Evolutionary conservation across 148 eudicot genomes (phyloP).

Genomic region (Arbutus unedo): DNA sequence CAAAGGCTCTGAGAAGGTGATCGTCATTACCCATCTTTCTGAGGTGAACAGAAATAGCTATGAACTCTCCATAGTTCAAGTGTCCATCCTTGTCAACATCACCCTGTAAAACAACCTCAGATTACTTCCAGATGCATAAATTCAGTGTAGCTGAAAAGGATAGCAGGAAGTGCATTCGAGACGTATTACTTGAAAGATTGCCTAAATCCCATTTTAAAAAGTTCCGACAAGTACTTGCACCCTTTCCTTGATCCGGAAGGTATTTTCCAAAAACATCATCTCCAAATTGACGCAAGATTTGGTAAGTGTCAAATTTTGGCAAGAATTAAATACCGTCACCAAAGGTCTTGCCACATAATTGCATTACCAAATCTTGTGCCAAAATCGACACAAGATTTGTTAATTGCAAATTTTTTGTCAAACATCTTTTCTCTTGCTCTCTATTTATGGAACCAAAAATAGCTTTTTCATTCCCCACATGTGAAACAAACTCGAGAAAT

Average conservation of each 20-base stretch:
- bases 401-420: not conserved
- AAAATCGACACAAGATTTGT: not conserved
- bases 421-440: not conserved
- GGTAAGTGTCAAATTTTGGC: not conserved
- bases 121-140: constrained; percentile 1
- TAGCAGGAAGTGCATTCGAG: not conserved
- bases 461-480: not conserved
- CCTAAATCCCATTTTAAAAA: not conserved
- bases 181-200: not conserved
- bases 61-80: constrained; percentile 66
- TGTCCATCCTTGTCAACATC: constrained; percentile 72
- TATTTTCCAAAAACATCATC: too few species aligned
- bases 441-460: not conserved
- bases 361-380: not conserved
- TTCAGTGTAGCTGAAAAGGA: not conserved
- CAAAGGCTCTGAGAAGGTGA: constrained; percentile 70
- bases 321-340: not conserved
- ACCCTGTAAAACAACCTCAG: constrained; percentile 36
- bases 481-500: not conserved
- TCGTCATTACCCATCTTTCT: constrained; percentile 76
- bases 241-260: too few species aligned
- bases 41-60: constrained; percentile 69
- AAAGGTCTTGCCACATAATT: not conserved
- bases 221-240: not conserved
- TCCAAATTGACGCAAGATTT: too few species aligned